These are phyloP conservation scores for Adansonia gregorii DNA, from an alignment of 441 rosid genomes.

Conservation along the genomic window DNA sequence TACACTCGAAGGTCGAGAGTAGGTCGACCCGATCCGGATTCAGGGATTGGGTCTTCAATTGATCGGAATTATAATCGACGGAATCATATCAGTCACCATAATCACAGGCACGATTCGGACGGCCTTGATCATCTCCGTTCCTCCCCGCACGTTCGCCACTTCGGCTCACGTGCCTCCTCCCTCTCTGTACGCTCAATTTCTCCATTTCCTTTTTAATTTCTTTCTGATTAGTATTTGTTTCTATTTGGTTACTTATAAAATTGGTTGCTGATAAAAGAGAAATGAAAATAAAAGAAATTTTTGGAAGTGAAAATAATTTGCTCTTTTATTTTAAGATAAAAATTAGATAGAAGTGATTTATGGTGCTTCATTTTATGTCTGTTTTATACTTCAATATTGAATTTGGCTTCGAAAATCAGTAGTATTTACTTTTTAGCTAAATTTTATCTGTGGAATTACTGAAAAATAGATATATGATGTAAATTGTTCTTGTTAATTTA, in stretches of 20 bases:
- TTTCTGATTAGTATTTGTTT: neutral
- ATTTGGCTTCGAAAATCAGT: slow-evolving; percentile 2
- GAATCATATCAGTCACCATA: slow-evolving; percentile 40
- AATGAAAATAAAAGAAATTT: neutral
- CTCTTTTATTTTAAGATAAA: neutral
- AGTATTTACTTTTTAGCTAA: neutral
- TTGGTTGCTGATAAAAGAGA: neutral
- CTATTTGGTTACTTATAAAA: neutral
- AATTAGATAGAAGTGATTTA: neutral
- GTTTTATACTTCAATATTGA: slow-evolving; percentile 21
- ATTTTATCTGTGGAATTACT: neutral
- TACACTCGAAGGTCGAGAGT: slow-evolving; percentile 73
- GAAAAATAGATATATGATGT: neutral
- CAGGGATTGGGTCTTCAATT: slow-evolving; percentile 41
- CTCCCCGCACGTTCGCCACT: slow-evolving; percentile 42
- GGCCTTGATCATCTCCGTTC: slow-evolving; percentile 60
- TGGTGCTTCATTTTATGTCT: neutral
- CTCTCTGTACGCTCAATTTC: slow-evolving; percentile 38
- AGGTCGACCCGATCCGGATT: slow-evolving; percentile 53
- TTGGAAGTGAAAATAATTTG: neutral
- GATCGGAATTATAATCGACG: slow-evolving; percentile 50
- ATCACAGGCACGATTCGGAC: slow-evolving; percentile 56
- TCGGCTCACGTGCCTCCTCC: slow-evolving; percentile 35
- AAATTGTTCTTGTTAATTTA: neutral
- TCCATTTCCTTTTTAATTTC: neutral